Evolutionary conservation across 331 rosid genomes (phyloP), one percentile per base, ranked within the genome.

Genomic region (Telfairia occidentalis): DNA sequence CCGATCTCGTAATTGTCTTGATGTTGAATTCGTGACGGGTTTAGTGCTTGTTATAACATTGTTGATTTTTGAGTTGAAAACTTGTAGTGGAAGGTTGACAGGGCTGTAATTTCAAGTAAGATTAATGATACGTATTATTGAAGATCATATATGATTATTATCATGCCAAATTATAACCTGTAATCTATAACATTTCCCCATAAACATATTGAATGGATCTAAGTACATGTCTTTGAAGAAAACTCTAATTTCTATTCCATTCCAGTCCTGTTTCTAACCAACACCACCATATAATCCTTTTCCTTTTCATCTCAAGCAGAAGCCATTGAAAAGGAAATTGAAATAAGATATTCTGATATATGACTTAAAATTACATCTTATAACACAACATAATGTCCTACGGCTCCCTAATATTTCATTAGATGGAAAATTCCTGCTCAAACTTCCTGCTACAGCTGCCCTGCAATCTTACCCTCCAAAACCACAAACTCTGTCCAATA

Each of bases 361-460:
- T 29, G 30, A 29, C 76, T 71, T 48, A 28, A 71, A 9, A 71
- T 46, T 71, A 71, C 76, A 71, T 48, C 43, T 71, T 71, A 71
- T 4, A 77, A 42, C 9, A 32, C 29, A 75, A 81, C 74, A 50
- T 81, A 77, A 74, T 66, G 78, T 81, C 69, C 71, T 45, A 74
- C 4, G 24, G 58, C 28, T 30, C 35, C 58, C 58, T 28, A 71
- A 71, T 46, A 46, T 71, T 71, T 69, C 75, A 70, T 45, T 46
- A 45, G 7, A 70, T 67, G 40, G 75, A 49, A 71, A 67, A 67
- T 67, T 67, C 35, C 54, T 21, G 50, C 73, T 67, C 21, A 10
- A 38, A 71, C 55, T 30, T 45, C 67, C 72, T 69, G 82, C 82
- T 84, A 81, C 86, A 78, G 75, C 66, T 38, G 72, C 54, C 53